Conservation (phyloP, 2,329 filamentous ascomycete genomes). For the Venturia oleaginea region DNA sequence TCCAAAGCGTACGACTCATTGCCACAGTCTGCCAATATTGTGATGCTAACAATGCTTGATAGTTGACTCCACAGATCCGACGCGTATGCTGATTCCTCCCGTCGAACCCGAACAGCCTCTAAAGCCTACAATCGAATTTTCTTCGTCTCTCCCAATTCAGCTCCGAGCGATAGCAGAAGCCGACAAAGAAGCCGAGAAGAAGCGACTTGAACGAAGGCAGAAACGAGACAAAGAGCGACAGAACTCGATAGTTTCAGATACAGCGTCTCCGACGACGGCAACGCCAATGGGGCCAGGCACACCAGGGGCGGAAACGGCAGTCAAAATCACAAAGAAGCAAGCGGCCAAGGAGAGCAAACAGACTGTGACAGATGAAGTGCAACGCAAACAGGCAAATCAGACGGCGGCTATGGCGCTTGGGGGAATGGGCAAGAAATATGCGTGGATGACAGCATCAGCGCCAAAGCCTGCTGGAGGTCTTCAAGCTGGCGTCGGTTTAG, state of each 20-base stretch:
- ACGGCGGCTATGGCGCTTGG: conserved; percentile 73
- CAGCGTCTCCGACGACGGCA: conserved; percentile 22
- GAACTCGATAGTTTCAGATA: conserved; percentile 19
- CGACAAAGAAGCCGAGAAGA: conserved; percentile 66
- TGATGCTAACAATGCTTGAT: conserved; percentile 14
- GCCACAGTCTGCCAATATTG: neutral
- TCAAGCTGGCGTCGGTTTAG: conserved; percentile 10
- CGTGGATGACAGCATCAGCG: conserved; percentile 53
- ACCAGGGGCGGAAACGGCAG: conserved; percentile 19
- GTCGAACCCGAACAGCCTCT: conserved; percentile 40
- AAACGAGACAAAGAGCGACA: conserved; percentile 28
- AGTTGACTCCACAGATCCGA: conserved; percentile 26
- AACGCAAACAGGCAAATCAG: conserved; percentile 72
- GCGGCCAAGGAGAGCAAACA: conserved; percentile 64
- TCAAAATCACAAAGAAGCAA: conserved; percentile 75
- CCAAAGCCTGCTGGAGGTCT: neutral
- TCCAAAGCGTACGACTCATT: conserved; percentile 49
- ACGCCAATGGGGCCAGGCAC: conserved; percentile 20
- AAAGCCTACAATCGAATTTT: conserved; percentile 37
- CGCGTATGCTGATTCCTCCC: conserved; percentile 36
- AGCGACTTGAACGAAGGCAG: conserved; percentile 38
- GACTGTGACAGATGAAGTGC: conserved; percentile 63
- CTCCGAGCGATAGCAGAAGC: conserved; percentile 55
- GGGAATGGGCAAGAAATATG: conserved; percentile 60
- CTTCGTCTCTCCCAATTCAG: conserved; percentile 37